Evolutionary conservation across 306 rosid genomes (phyloP).

Genomic region (Parietaria judaica): DNA sequence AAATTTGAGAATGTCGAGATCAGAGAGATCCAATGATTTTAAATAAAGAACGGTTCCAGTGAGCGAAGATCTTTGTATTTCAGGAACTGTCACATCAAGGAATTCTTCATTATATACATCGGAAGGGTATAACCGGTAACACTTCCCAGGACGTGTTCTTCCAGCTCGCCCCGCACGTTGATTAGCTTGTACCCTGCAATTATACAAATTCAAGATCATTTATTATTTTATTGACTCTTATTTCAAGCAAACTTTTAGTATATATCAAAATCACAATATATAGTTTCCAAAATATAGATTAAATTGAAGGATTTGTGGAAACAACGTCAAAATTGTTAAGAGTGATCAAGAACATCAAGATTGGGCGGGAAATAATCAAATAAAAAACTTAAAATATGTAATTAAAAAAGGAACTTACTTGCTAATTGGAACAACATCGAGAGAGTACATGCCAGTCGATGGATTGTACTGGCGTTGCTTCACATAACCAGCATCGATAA

Average conservation of each 20-base stretch:
- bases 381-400: not conserved
- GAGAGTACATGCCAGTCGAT: constrained; percentile 92
- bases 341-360: not conserved
- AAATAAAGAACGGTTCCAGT: constrained; percentile 92
- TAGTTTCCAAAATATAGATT: not conserved
- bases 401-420: constrained; percentile 44
- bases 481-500: constrained; percentile 93
- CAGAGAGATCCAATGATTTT: constrained; percentile 91
- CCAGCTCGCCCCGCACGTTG: constrained; percentile 99
- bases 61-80: constrained; percentile 90
- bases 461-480: constrained; percentile 97
- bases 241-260: not conserved
- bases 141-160: constrained; percentile 92
- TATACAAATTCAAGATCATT: constrained; percentile 2
- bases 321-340: too few relatives aligned
- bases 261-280: not conserved
- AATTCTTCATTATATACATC: constrained; percentile 55
- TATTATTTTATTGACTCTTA: not conserved
- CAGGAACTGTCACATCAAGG: constrained; percentile 89
- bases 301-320: not conserved
- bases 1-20: constrained; percentile 85
- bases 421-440: constrained; percentile 95
- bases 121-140: constrained; percentile 85
- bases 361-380: not conserved
- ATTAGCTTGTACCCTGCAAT: constrained; percentile 86